Base-by-base conservation (phyloP, 805 yeast species). In the Saturnispora silvae region DNA sequence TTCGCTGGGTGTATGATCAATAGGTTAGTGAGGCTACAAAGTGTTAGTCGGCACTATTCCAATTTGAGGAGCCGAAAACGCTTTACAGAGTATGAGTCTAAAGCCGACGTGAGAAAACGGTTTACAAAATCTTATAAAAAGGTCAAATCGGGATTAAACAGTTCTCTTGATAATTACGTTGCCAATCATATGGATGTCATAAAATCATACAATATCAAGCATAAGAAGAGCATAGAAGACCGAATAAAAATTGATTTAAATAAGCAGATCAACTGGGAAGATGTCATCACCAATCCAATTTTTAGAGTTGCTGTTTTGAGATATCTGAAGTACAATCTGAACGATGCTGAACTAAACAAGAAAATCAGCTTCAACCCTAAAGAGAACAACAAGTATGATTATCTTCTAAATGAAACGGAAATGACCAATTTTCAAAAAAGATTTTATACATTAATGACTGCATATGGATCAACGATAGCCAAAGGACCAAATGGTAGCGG, bases 401-500 rank as follows among this genome's bases (percentile, higher is more conserved):
- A 13, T 17, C 11, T 14, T 3, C 23, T 17, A 4, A 13, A 20
- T 5, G 20, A 17, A 5, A 15, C 33, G 15, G 26, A 19, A 9
- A 54, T 59, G 9, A 56, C 62, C 4, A 50, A 52, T 5, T 53
- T 50, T 26, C 64, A 60, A 33, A 47, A 47, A 24, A 43, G 56
- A 26, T 35, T 58, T 8, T 41, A 54, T 19, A 46, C 60, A 0
- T 37, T 59, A 15, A 41, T 53, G 28, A 38, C 47, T 1, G 50
- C 54, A 1, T 36, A 37, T 23, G 34, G 56, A 20, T 56, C 62
- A 29, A 46, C 61, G 2, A 36, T 60, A 1, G 54, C 60, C 1
- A 50, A 54, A 18, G 56, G 54, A 4, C 51, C 53, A 3, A 51
- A 47, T 13, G 63, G 63, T 1, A 42, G 50, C 15, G 65, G 65